phyloP scores from a whole-genome alignment of 768 basidiomycete species.

The Leccinellum luteum region DNA sequence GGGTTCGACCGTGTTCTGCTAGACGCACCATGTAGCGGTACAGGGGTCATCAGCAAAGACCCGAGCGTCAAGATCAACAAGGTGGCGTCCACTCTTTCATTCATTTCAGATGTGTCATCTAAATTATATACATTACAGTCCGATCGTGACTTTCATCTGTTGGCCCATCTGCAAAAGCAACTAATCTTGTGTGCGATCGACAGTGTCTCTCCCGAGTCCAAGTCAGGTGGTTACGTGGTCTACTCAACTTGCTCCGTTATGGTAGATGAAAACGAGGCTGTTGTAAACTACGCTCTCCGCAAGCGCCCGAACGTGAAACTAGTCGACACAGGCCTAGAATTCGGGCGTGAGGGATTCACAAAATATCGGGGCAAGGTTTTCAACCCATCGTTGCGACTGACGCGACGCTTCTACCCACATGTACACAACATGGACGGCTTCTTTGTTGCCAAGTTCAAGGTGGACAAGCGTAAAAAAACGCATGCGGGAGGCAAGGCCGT shows the following conservation, averaged over 20 bases:
- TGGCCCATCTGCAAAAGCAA: constrained; percentile 98
- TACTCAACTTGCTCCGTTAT: constrained; percentile 99
- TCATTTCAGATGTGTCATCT: background rate
- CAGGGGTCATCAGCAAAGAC: constrained; percentile 98
- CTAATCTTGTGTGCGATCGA: constrained; percentile 98
- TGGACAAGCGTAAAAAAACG: constrained; percentile 71
- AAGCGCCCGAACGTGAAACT: constrained; percentile 92
- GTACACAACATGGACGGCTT: constrained; percentile 99
- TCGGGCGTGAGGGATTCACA: constrained; percentile 90
- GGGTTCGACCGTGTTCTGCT: constrained; percentile 97
- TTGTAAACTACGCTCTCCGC: constrained; percentile 94
- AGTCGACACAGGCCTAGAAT: constrained; percentile 89
- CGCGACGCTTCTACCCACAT: constrained; percentile 91
- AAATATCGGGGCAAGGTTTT: constrained; percentile 91
- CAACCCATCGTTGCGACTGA: constrained; percentile 71
- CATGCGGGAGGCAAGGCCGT: constrained; percentile 28
- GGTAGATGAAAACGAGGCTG: constrained; percentile 97
- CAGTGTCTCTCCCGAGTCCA: constrained; percentile 85
- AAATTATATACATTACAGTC: constrained; percentile 47
- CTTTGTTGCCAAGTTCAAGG: constrained; percentile 97
- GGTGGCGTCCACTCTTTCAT: constrained; percentile 43
- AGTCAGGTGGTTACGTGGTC: constrained; percentile 90
- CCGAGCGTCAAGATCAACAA: constrained; percentile 98
- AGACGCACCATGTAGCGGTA: constrained; percentile 97
- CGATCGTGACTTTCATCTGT: constrained; percentile 90